These are phyloP conservation scores for Mytilinidion resinicola DNA, from an alignment of 495 filamentous ascomycete species.

Conservation along the genomic window DNA sequence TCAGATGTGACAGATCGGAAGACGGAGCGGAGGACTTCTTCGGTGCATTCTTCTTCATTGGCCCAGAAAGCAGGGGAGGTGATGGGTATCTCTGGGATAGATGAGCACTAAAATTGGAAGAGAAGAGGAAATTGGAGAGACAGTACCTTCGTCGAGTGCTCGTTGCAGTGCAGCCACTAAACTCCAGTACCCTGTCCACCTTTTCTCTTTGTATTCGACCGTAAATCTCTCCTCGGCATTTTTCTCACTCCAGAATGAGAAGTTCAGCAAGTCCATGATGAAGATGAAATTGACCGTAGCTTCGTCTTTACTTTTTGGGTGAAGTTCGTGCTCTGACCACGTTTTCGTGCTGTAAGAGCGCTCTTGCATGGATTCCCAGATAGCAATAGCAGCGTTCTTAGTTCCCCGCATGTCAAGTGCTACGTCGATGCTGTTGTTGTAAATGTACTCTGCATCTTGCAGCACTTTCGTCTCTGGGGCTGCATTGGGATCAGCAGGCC, in stretches of 20 bases:
- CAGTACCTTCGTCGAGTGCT: slow-evolving; percentile 76
- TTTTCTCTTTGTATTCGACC: slow-evolving; percentile 70
- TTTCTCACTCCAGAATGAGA: slow-evolving; percentile 85
- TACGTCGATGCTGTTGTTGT: slow-evolving; percentile 89
- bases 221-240: slow-evolving; percentile 60
- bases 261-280: slow-evolving; percentile 93
- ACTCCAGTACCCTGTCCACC: slow-evolving; percentile 94
- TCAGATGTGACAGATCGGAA: slow-evolving; percentile 84
- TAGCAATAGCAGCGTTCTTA: slow-evolving; percentile 70
- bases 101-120: background rate
- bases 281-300: slow-evolving; percentile 85
- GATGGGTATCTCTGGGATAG: slow-evolving; percentile 61
- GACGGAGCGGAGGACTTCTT: slow-evolving; percentile 65
- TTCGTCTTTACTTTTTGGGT: slow-evolving; percentile 73
- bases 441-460: slow-evolving; percentile 74
- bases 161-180: slow-evolving; percentile 79
- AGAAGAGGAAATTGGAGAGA: background rate
- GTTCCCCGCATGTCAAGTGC: slow-evolving; percentile 70
- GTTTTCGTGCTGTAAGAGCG: slow-evolving; percentile 74
- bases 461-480: slow-evolving; percentile 74
- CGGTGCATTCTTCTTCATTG: slow-evolving; percentile 66
- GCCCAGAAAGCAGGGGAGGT: slow-evolving; percentile 85
- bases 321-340: slow-evolving; percentile 87
- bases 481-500: slow-evolving; percentile 25
- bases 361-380: slow-evolving; percentile 74